A percentile compares a stretch with the other conserved stretches of the same genome.
Conservation (phyloP, 345 rosid species). For the Populus ilicifolia region DNA sequence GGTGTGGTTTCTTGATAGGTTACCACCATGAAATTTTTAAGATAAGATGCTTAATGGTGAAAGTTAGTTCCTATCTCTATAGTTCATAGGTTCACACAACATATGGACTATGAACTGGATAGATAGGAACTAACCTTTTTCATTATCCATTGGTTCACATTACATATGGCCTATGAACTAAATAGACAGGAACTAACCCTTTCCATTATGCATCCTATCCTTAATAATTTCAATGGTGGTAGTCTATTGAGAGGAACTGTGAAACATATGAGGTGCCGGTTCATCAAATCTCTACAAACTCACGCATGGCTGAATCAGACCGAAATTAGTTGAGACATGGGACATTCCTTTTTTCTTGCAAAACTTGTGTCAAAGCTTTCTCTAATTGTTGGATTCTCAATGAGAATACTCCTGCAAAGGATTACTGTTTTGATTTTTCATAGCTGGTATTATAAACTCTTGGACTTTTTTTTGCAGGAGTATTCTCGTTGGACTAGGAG, state of each 20-base stretch:
- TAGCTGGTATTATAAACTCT: neutral
- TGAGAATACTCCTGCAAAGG: neutral
- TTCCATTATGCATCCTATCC: neutral
- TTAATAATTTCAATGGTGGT: neutral
- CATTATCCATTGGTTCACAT: neutral
- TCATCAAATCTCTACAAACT: neutral
- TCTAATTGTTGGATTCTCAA: neutral
- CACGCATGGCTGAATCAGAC: neutral
- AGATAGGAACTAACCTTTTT: neutral
- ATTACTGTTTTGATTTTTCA: neutral
- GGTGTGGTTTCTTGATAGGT: neutral
- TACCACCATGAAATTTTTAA: neutral
- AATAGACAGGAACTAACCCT: neutral
- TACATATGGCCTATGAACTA: neutral
- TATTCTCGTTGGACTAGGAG: slow-evolving; percentile 49
- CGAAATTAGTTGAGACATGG: neutral
- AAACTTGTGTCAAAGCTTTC: neutral
- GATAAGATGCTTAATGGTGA: neutral
- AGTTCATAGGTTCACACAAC: too few species aligned
- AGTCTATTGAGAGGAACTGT: neutral
- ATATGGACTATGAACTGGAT: neutral
- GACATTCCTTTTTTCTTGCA: neutral
- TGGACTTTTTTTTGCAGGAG: slow-evolving; percentile 39
- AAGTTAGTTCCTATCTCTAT: neutral
- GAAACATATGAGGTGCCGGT: neutral